Base-by-base conservation (phyloP, 108 stramenopile genomes). In the Poteriospumella lacustris region DNA sequence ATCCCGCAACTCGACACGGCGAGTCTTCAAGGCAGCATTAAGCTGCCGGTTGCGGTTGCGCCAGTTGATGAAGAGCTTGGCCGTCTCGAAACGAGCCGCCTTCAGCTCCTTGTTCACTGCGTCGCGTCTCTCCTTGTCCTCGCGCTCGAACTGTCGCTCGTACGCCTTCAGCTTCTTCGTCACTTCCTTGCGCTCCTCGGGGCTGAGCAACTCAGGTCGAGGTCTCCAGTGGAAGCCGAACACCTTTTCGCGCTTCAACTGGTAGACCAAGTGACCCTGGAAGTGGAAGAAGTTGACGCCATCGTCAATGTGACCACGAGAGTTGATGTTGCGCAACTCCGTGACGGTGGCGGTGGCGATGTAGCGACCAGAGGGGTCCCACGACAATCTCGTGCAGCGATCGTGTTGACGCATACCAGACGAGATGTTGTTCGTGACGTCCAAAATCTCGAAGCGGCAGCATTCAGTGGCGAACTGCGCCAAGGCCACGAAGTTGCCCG, bases 121-220 rank as follows among this genome's bases (percentile, higher is more conserved):
- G 9, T 73, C n/a, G 5, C 31, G 26, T 73, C 70, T n/a, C 9
- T 90, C 92, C 84, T 91, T 91, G 86, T 98, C 97, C 69, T 90
- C 94, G 75, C 88, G 88, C 59, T 96, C 96, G 88, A 98, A 98
- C 47, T 91, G 89, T 82, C 91, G 88, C 87, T 98, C 97, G 81
- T 98, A 98, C 86, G 95, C 95, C 41, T 93, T 92, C 58, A 97
- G 85, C 77, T 96, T 93, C 77, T 93, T 92, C 28, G 87, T 59
- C 70, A 97, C 88, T 78, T 93, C 87, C 73, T 86, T 85, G 75
- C 89, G 85, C 68, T 96, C 89, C 9, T 80, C 84, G 76, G 91
- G 90, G 42, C 90, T 90, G 41, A 93, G 84, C 36, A 98, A 76
- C 38, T 82, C 90, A 12, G 87, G 87, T 12, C 97, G 89, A 44